These are phyloP conservation scores for Ceratobasidium sp. DNA, from an alignment of 1,284 basidiomycete species.

Conservation along the genomic window DNA sequence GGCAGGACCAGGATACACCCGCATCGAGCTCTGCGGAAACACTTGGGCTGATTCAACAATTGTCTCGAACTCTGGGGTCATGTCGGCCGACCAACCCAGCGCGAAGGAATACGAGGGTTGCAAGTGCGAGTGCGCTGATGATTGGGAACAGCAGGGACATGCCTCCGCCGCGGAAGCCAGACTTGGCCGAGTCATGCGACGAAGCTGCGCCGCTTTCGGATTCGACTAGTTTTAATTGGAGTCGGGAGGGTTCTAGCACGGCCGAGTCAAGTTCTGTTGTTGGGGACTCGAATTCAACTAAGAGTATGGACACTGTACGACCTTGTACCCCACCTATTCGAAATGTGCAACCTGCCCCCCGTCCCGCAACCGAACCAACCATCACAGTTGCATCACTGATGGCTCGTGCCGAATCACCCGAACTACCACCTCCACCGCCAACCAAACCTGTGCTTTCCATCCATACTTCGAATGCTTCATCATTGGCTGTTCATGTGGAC, in stretches of 20 bases:
- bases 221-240: background rate
- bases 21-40: background rate
- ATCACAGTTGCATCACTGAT: background rate
- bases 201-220: slow-evolving; percentile 2
- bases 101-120: slow-evolving; percentile 1
- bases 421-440: slow-evolving; percentile 2
- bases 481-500: background rate
- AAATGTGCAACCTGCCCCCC: background rate
- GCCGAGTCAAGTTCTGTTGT: background rate
- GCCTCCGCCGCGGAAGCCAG: slow-evolving; percentile 14
- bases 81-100: background rate
- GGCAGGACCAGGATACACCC: background rate
- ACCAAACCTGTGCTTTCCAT: background rate
- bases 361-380: slow-evolving; percentile 23
- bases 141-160: slow-evolving; percentile 15
- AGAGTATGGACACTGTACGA: background rate
- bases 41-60: slow-evolving; percentile 4
- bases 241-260: background rate
- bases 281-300: background rate
- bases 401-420: slow-evolving; percentile 10
- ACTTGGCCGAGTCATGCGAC: background rate
- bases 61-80: background rate
- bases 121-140: slow-evolving; percentile 7
- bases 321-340: slow-evolving; percentile 4
- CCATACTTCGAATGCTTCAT: background rate